Evolutionary conservation across 2,329 filamentous ascomycete genomes (phyloP), one percentile per base, ranked within the genome.

Genomic region (Alternaria consortialis): DNA sequence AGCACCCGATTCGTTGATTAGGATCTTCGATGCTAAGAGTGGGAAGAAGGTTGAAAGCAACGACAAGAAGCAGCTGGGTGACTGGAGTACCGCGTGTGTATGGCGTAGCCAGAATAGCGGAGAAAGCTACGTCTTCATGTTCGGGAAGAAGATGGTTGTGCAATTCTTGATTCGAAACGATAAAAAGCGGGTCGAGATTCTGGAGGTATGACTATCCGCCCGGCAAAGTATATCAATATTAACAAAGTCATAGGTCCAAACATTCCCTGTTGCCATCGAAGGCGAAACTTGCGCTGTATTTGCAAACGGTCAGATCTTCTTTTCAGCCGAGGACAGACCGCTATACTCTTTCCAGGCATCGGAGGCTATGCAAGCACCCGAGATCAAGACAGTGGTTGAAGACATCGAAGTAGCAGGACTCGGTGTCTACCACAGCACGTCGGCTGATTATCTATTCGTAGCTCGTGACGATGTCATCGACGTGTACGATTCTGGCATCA

Each of bases 291-390:
- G 72, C 44, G 43, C 72, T 4, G 65, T 69, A 2, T 65, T 73
- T 29, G 42, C 58, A 1, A 53, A 64, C 23, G 74, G 72, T 1
- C 61, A 62, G 2, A 44, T 76, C 2, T 71, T 68, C 53, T 76
- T 76, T 53, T 74, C 74, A 1, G 71, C 62, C 4, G 67, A 75
- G 15, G 70, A 72, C 39, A 63, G 55, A 23, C 62, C 68, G 2
- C n/a, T 76, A 34, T 76, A 75, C 48, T 70, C 73, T 20, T 76
- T 76, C 58, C 63, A 72, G n/a, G 74, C 72, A 17, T 40, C 66
- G 1, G 74, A 76, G 37, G 61, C 65, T 7, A 68, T 57, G 1
- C 31, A 12, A 3, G 61, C 70, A 11, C 72, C 73, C 0, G 58
- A 60, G 3, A 61, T 76, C 13, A 56, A 58, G 15, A 72, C 61